These are phyloP conservation scores for Trichoderma guizhouense DNA, from an alignment of 2,329 filamentous ascomycete genomes.

Conservation along the genomic window DNA sequence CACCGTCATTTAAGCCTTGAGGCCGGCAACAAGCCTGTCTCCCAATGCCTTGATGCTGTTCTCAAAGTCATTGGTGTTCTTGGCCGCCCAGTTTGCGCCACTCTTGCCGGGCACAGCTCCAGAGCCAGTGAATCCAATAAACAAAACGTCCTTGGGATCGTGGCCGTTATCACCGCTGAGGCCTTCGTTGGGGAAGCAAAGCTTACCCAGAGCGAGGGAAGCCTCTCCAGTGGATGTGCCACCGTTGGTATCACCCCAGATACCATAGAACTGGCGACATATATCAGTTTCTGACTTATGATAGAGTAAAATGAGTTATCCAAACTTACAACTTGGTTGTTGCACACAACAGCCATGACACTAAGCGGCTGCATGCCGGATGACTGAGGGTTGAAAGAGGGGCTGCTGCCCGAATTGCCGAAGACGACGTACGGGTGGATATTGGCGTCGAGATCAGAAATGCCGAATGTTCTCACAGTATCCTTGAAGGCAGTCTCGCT, in stretches of 20 bases:
- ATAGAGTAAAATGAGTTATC: neutral
- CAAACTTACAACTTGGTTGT: slow-evolving; percentile 16
- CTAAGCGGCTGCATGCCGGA: slow-evolving; percentile 12
- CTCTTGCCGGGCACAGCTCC: slow-evolving; percentile 49
- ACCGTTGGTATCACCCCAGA: slow-evolving; percentile 57
- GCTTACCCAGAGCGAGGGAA: slow-evolving; percentile 48
- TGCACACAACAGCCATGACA: slow-evolving; percentile 19
- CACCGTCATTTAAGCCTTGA: neutral
- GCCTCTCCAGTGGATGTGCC: slow-evolving; percentile 47
- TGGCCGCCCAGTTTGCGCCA: slow-evolving; percentile 50
- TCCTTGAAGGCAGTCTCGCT: slow-evolving; percentile 17
- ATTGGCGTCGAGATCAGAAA: slow-evolving; percentile 17
- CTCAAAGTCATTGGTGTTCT: slow-evolving; percentile 44
- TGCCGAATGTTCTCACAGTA: slow-evolving; percentile 13
- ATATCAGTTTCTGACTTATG: neutral
- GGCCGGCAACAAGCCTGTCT: slow-evolving; percentile 39
- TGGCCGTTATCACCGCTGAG: slow-evolving; percentile 53
- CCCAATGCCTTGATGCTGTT: slow-evolving; percentile 45
- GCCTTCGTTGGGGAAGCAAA: slow-evolving; percentile 45
- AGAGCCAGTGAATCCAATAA: slow-evolving; percentile 51
- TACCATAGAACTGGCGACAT: slow-evolving; percentile 38
- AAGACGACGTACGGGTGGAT: slow-evolving; percentile 19
- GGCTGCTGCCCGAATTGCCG: slow-evolving; percentile 6
- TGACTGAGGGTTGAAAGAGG: slow-evolving; percentile 9
- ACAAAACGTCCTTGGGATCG: slow-evolving; percentile 51